Evolutionary conservation across 805 yeast species (phyloP).

Genomic region (Ogataea philodendri): DNA sequence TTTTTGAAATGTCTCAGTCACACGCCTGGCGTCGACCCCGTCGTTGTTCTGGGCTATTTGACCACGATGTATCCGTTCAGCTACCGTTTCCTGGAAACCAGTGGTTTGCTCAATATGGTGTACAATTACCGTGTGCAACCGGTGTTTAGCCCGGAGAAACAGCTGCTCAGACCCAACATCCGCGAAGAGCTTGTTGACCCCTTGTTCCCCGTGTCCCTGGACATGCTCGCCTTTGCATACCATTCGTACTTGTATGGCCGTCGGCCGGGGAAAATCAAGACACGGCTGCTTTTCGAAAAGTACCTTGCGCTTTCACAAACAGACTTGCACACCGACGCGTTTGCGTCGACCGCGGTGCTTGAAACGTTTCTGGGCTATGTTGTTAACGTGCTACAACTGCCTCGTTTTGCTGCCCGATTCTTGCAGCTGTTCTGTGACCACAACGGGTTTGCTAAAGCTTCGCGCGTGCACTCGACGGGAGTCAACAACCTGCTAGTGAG

Average conservation of each 20-base stretch:
- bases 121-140: constrained; percentile 10
- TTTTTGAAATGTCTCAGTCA: constrained; percentile 13
- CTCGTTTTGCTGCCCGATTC: constrained; percentile 15
- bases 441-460: constrained; percentile 1
- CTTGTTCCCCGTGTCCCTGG: too few species aligned
- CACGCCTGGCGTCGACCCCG: constrained; percentile 9
- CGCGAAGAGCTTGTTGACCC: constrained; percentile 20
- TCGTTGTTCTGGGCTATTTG: constrained; percentile 15
- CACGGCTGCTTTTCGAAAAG: constrained; percentile 9
- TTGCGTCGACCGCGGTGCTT: constrained; percentile 11
- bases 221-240: constrained; percentile 11
- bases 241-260: constrained; percentile 1
- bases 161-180: constrained; percentile 13
- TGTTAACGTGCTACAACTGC: constrained; percentile 5
- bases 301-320: too few species aligned
- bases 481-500: constrained; percentile 12
- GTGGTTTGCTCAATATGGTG: constrained; percentile 17
- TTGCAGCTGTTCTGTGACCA: constrained; percentile 5
- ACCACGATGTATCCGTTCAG: constrained; percentile 15
- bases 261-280: constrained; percentile 15
- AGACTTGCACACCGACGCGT: too few species aligned
- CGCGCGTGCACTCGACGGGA: constrained; percentile 9
- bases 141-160: constrained; percentile 7
- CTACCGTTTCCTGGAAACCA: constrained; percentile 3
- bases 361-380: constrained; percentile 21